These are phyloP conservation scores for Lophiotrema nucula DNA, from an alignment of 495 filamentous ascomycete genomes.

Conservation along the genomic window DNA sequence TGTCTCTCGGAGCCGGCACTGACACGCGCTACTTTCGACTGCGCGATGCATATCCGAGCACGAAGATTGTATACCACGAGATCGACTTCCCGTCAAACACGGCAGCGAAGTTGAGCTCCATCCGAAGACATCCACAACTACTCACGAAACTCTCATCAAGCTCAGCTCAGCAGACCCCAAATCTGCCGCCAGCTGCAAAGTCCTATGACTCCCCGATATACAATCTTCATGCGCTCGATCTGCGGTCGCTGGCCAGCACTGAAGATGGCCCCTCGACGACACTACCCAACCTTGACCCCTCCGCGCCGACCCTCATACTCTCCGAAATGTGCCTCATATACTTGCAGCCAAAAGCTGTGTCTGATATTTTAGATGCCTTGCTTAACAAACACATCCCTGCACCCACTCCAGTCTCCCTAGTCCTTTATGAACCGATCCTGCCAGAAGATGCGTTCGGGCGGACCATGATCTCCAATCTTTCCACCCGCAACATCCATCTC, in stretches of 20 bases:
- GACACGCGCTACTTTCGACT: conserved; percentile 85
- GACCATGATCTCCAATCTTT: conserved; percentile 89
- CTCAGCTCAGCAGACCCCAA: conserved; percentile 20
- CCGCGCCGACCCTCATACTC: conserved; percentile 75
- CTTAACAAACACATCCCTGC: conserved; percentile 51
- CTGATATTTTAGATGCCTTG: conserved; percentile 66
- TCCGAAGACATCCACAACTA: conserved; percentile 44
- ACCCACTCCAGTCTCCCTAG: conserved; percentile 54
- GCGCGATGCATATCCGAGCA: conserved; percentile 40
- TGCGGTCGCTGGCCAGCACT: conserved; percentile 57
- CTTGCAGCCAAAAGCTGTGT: conserved; percentile 61
- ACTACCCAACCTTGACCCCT: conserved; percentile 46
- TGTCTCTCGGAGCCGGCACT: conserved; percentile 90
- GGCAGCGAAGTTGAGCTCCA: conserved; percentile 57
- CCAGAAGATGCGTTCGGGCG: conserved; percentile 81
- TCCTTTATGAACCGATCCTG: conserved; percentile 87
- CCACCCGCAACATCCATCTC: conserved; percentile 76
- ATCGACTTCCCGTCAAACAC: conserved; percentile 83
- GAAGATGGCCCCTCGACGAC: conserved; percentile 18
- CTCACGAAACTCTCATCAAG: conserved; percentile 18
- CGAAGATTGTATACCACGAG: conserved; percentile 75
- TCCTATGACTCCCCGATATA: conserved; percentile 54
- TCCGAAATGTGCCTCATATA: conserved; percentile 96
- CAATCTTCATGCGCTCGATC: conserved; percentile 77
- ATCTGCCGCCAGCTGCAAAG: conserved; percentile 44